Conservation (phyloP, 1,284 basidiomycete species). For the Boletus semigastroideus region DNA sequence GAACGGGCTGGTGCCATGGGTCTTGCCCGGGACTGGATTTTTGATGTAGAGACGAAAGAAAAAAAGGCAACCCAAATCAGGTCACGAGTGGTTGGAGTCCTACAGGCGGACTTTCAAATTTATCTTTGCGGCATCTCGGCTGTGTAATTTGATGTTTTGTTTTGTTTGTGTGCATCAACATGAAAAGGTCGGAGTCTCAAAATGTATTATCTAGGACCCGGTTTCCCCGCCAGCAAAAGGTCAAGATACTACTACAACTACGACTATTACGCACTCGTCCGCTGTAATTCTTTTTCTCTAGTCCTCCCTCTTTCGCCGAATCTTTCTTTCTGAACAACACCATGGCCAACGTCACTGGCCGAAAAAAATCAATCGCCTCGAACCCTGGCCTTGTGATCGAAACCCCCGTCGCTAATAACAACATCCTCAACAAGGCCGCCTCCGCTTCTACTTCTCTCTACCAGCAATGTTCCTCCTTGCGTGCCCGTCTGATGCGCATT, state of each 20-base stretch:
- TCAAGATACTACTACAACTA: background rate
- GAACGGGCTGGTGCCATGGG: slow-evolving; percentile 76
- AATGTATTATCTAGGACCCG: slow-evolving; percentile 30
- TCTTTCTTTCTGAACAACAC: slow-evolving; percentile 10
- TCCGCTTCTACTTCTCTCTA: slow-evolving; percentile 81
- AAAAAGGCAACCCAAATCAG: slow-evolving; percentile 12
- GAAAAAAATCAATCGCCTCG: slow-evolving; percentile 80
- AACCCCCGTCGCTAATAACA: slow-evolving; percentile 72
- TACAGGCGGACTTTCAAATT: slow-evolving; percentile 27
- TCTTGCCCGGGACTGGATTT: slow-evolving; percentile 47
- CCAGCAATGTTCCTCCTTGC: slow-evolving; percentile 80
- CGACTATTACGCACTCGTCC: background rate
- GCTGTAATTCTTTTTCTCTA: background rate
- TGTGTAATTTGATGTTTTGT: slow-evolving; percentile 25
- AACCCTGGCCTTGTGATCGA: slow-evolving; percentile 67
- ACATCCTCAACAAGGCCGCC: slow-evolving; percentile 83
- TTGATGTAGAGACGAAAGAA: slow-evolving; percentile 31
- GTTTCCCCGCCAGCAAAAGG: slow-evolving; percentile 14
- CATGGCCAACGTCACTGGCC: slow-evolving; percentile 71
- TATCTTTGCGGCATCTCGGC: slow-evolving; percentile 8
- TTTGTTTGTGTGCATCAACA: slow-evolving; percentile 32
- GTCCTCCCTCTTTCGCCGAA: background rate
- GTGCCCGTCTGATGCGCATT: slow-evolving; percentile 72
- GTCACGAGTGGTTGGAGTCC: slow-evolving; percentile 42
- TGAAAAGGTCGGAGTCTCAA: slow-evolving; percentile 30